Conservation (phyloP, 306 rosid species). For the Alnus glutinosa region DNA sequence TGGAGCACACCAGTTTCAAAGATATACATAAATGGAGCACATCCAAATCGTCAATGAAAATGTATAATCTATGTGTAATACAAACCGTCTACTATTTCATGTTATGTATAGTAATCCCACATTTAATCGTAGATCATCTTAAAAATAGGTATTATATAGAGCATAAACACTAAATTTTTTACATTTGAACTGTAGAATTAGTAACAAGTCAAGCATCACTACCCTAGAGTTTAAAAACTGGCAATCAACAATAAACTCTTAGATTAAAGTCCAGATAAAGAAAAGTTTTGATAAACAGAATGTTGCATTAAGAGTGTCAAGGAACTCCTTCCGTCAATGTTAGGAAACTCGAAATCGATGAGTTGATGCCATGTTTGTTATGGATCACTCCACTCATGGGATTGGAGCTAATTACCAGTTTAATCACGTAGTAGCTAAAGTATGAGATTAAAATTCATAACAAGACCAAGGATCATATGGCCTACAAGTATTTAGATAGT, state of each 20-base stretch:
- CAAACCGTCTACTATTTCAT: background rate
- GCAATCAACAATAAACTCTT: background rate
- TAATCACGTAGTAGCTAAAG: background rate
- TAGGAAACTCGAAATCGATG: background rate
- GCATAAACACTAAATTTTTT: too few species aligned
- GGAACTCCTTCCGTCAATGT: background rate
- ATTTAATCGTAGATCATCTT: too few species aligned
- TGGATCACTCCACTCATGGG: background rate
- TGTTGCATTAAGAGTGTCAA: background rate
- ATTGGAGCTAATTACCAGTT: background rate
- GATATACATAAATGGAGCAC: background rate
- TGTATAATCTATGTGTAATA: background rate
- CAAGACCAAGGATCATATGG: background rate
- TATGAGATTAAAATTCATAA: background rate
- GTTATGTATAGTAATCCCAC: too few species aligned
- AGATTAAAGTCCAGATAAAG: background rate
- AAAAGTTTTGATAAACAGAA: background rate
- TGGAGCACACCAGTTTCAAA: background rate
- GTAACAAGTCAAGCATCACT: constrained; percentile 1
- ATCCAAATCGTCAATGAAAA: background rate
- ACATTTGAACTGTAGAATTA: background rate
- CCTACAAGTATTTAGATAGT: background rate
- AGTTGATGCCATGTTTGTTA: background rate
- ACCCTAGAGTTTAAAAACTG: background rate
- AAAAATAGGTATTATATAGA: too few species aligned